phyloP scores from a whole-genome alignment of 768 basidiomycete species.

The Pleurotus djamor region DNA sequence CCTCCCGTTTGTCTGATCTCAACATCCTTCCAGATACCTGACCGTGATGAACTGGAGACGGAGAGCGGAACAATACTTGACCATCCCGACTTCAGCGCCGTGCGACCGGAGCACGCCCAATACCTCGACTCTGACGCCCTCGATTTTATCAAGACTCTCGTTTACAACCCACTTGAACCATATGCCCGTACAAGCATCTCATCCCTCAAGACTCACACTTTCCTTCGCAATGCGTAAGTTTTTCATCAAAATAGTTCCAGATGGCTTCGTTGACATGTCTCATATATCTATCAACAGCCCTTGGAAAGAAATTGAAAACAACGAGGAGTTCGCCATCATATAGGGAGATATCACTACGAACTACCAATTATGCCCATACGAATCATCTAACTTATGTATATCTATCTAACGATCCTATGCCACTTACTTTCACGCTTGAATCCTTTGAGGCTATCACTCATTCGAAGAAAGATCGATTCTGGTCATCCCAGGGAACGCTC shows the following conservation, averaged over 20 bases:
- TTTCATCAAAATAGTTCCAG: background rate
- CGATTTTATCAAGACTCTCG: background rate
- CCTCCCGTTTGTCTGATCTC: background rate
- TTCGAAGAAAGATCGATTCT: background rate
- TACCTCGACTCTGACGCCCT: background rate
- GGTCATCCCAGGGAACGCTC: background rate
- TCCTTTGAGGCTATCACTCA: background rate
- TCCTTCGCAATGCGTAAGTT: conserved; percentile 3
- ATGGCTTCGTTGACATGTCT: background rate
- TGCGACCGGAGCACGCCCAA: background rate
- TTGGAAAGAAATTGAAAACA: conserved; percentile 6
- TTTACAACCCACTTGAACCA: background rate
- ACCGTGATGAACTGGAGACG: background rate
- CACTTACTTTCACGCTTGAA: background rate
- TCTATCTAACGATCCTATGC: background rate
- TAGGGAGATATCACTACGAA: background rate
- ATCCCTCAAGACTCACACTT: background rate
- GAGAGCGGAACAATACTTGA: background rate
- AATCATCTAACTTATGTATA: background rate
- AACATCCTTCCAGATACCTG: background rate
- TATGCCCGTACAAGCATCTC: background rate
- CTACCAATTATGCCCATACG: background rate
- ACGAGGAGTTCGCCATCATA: background rate
- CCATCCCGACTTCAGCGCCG: background rate
- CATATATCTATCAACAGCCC: background rate